Percentiles rank a stretch among this genome's conserved stretches.
Evolutionary conservation across 352 stramenopile genomes (phyloP).

Genomic region (Paralagenidium karlingii): DNA sequence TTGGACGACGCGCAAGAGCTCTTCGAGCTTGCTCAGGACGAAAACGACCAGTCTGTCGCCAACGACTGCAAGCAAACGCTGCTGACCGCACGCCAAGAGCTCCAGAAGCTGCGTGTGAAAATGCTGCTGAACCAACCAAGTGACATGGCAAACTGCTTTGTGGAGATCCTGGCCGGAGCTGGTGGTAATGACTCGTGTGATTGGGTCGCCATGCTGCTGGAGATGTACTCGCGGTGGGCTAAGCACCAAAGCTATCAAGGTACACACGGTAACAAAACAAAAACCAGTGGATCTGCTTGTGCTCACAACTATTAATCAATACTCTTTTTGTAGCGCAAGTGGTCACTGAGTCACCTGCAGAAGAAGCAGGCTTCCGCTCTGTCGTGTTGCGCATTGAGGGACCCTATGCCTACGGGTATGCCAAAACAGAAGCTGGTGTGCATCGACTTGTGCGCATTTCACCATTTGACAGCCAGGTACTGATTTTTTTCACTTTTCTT

Average conservation of each 20-base stretch:
- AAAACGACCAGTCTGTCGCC: conserved; percentile 34
- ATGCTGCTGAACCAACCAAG: conserved; percentile 41
- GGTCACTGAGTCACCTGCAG: conserved; percentile 78
- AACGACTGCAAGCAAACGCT: conserved; percentile 34
- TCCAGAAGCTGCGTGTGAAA: conserved; percentile 43
- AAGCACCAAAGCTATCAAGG: conserved; percentile 20
- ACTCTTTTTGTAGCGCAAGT: conserved; percentile 51
- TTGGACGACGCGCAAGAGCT: conserved; percentile 60
- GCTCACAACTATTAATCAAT: conserved; percentile 16
- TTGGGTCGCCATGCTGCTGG: conserved; percentile 91
- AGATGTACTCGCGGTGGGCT: conserved; percentile 90
- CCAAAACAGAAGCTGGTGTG: conserved; percentile 90
- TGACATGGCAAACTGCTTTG: conserved; percentile 49
- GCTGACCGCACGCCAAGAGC: conserved; percentile 15
- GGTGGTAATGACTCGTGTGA: conserved; percentile 93
- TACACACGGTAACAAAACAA: conserved; percentile 1
- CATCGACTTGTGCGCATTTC: conserved; percentile 92
- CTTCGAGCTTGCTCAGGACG: conserved; percentile 40
- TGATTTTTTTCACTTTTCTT: no score
- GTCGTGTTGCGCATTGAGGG: conserved; percentile 45
- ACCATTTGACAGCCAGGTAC: conserved; percentile 94
- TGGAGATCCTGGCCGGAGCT: conserved; percentile 72
- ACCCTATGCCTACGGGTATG: conserved; percentile 86
- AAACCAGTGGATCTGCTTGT: conserved; percentile 14
- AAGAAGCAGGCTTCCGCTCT: conserved; percentile 58